Evolutionary conservation across 2,329 filamentous ascomycete genomes (phyloP), one percentile per base, ranked within the genome.

Genomic region (Claviceps spartinae): DNA sequence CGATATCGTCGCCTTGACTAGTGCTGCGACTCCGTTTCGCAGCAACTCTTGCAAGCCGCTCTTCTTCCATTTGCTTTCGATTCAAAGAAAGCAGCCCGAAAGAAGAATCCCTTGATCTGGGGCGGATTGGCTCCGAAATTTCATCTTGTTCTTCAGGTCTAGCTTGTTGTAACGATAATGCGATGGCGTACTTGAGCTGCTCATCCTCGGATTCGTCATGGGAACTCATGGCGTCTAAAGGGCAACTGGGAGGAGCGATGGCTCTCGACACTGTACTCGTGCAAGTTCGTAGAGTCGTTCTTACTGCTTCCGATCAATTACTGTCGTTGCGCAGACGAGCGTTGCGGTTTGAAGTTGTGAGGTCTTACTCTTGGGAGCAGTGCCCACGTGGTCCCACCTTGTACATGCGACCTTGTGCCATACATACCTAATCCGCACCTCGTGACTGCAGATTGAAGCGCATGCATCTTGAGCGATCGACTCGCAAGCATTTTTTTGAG

Each of bases 41-140:
- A n/a, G 75, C 74, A 41, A 82, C 65, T 58, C 90, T 78, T 22
- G 80, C 82, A 14, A 95, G 75, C 42, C 91, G 81, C 63, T 94
- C 88, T 60, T 82, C 74, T 65, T 96, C 91, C 88, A 95, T 93
- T 50, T 81, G 78, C 66, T 83, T 88, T 38, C 90, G 79, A 68
- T 95, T 78, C 1, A 95, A 67, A 3, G 77, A 76, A 4, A 76
- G 61, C 0, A 80, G 59, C 0, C 73, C 71, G 34, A 64, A 59
- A 48, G 57, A 52, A 20, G 50, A 45, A 11, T 43, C 46, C 4
- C 24, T 20, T 26, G 14, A 22, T 7, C n/a, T 38, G 11, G 42
- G 14, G 16, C 18, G 30, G 5, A 34, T 40, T 22, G 18, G 8
- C 6, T 26, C 30, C 24, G 24, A 14, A 11, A 9, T 18, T 24